phyloP scores from a whole-genome alignment of 2,329 filamentous ascomycete genomes.

The Hypomyces rosellus region DNA sequence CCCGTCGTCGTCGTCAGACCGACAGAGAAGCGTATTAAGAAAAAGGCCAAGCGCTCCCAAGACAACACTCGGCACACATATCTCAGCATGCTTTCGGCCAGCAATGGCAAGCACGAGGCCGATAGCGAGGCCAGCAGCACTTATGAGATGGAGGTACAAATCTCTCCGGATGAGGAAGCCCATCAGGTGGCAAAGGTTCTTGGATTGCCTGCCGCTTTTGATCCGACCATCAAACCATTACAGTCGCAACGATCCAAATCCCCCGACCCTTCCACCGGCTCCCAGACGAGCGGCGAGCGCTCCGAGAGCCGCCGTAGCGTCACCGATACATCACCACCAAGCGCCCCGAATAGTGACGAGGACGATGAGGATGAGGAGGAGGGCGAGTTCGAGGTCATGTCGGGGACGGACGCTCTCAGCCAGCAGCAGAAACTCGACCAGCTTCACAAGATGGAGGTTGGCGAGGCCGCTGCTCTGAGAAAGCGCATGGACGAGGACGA shows the following conservation, averaged over 20 bases:
- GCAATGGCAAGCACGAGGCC: slow-evolving; percentile 50
- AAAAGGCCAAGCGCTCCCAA: slow-evolving; percentile 76
- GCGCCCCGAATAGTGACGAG: slow-evolving; percentile 33
- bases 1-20: slow-evolving; percentile 90
- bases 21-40: slow-evolving; percentile 79
- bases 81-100: slow-evolving; percentile 65
- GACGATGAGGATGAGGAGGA: slow-evolving; percentile 34
- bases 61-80: slow-evolving; percentile 74
- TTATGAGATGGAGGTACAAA: slow-evolving; percentile 49
- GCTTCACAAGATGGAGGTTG: slow-evolving; percentile 54
- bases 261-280: slow-evolving; percentile 13
- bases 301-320: slow-evolving; percentile 16
- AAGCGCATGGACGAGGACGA: slow-evolving; percentile 33
- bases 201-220: slow-evolving; percentile 55
- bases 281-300: slow-evolving; percentile 12
- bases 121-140: slow-evolving; percentile 47
- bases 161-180: slow-evolving; percentile 56
- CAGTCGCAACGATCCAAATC: slow-evolving; percentile 23
- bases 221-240: slow-evolving; percentile 56
- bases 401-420: slow-evolving; percentile 37
- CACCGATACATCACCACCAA: slow-evolving; percentile 22
- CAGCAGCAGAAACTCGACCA: slow-evolving; percentile 45
- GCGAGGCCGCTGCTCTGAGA: slow-evolving; percentile 47
- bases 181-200: slow-evolving; percentile 58
- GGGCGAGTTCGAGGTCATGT: slow-evolving; percentile 39